A percentile compares a stretch with the other conserved stretches of the same genome.
phyloP scores from a whole-genome alignment of 129 eudicot species.

The Sambucus nigra region DNA sequence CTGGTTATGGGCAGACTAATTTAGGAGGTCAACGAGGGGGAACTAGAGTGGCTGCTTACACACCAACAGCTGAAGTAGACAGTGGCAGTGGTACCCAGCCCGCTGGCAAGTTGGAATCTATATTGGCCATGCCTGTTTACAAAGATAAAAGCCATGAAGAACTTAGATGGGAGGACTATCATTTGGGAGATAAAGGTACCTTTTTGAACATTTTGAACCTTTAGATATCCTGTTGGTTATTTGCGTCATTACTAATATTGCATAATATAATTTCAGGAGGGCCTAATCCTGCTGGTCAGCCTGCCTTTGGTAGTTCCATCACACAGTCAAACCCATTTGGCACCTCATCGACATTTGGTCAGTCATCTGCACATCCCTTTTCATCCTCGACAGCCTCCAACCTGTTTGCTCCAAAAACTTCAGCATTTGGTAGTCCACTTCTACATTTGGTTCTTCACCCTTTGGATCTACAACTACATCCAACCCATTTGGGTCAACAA shows the following conservation, averaged over 20 bases:
- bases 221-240: neutral
- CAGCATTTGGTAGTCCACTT: constrained; percentile 29
- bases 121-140: constrained; percentile 89
- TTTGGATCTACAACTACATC: constrained; percentile 41
- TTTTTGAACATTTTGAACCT: constrained; percentile 2
- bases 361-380: constrained; percentile 59
- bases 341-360: constrained; percentile 57
- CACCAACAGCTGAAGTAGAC: constrained; percentile 66
- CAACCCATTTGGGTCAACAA: constrained; percentile 59
- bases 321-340: constrained; percentile 46
- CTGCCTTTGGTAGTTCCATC: constrained; percentile 51
- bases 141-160: constrained; percentile 95
- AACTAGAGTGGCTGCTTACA: constrained; percentile 66
- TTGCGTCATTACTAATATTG: constrained; percentile 1
- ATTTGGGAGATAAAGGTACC: constrained; percentile 83
- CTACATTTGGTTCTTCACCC: constrained; percentile 7
- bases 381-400: constrained; percentile 54
- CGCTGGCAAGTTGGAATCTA: constrained; percentile 77
- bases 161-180: constrained; percentile 98
- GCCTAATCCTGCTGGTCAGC: constrained; percentile 76
- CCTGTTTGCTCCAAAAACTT: constrained; percentile 60
- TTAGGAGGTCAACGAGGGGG: constrained; percentile 77
- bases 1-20: constrained; percentile 60
- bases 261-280: constrained; percentile 46
- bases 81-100: constrained; percentile 49